Evolutionary conservation across 805 yeast genomes (phyloP), one percentile per base, ranked within the genome.

Genomic region (Ogataea paraovalis): DNA sequence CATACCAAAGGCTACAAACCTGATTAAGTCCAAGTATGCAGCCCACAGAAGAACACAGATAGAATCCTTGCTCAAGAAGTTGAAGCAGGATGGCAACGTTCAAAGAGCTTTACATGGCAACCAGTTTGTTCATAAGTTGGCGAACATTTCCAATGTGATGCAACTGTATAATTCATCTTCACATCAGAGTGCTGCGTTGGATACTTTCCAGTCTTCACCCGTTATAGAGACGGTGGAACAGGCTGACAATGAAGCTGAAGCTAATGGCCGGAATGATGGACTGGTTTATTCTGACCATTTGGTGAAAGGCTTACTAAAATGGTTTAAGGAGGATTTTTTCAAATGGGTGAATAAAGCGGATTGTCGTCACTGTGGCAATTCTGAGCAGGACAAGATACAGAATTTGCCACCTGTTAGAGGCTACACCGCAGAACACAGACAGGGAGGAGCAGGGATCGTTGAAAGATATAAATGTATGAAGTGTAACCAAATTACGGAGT

Each of bases 271-370:
- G 16, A 14, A 30, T 30, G 34, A 30, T 14, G 34, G 34, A 14
- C 12, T 30, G 16, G 34, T 78, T 16, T 73, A 78, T 47, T 74
- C 78, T 34, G 92, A 85, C 59, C 68, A 74, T 25, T 52, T 85
- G 2, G 84, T 85, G 1, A 71, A 69, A 51, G 85, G 78, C 50
- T 60, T 83, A 28, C 65, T 85, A 13, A 65, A 72, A 41, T 85
- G 88, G 83, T 92, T 84, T 69, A 89, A 88, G 56, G 71, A 81
- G 36, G 83, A 79, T 37, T 90, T 87, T 68, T 92, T 92, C 68
- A 70, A 67, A 23, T 92, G 98, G 98, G 82, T 87, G 8, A 85
- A 85, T 57, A 74, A 74, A 33, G 89, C 94, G 0, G 61, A 70
- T 10, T 87, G 96, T 55, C 60, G 68, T 0, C 43, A 44, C 0